Conservation (phyloP, 345 rosid genomes). For the Luvunga scandens region DNA sequence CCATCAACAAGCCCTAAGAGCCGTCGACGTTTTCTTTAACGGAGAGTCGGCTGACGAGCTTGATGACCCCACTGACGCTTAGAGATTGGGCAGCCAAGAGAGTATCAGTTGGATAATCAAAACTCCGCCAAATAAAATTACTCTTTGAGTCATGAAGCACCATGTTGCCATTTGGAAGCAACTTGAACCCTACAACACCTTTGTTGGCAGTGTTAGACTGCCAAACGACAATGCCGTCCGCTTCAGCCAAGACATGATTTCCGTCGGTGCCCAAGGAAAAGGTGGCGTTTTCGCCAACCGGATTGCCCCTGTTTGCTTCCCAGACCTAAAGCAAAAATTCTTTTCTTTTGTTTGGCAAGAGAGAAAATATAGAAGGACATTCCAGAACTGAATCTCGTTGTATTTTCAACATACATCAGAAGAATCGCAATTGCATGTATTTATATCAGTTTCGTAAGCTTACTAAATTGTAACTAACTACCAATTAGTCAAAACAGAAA, state of each 20-base stretch:
- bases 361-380: too few species aligned
- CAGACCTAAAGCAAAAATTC: too few species aligned
- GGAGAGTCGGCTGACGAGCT: constrained; percentile 53
- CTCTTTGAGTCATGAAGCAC: constrained; percentile 47
- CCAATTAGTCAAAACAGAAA: too few species aligned
- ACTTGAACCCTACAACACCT: constrained; percentile 48
- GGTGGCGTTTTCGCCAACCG: constrained; percentile 58
- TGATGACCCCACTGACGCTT: constrained; percentile 23
- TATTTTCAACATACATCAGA: too few species aligned
- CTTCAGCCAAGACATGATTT: constrained; percentile 51
- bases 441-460: too few species aligned
- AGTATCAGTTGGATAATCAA: constrained; percentile 59
- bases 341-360: too few species aligned
- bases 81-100: constrained; percentile 58
- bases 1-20: constrained; percentile 56
- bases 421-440: too few species aligned
- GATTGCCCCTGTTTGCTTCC: constrained; percentile 70
- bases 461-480: too few species aligned
- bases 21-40: constrained; percentile 31
- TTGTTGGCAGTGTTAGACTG: constrained; percentile 62
- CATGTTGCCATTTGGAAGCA: constrained; percentile 58
- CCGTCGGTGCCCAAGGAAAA: constrained; percentile 48
- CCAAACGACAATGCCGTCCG: constrained; percentile 59
- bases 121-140: constrained; percentile 56
- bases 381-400: too few species aligned